Evolutionary conservation across 1,139 yeast species (phyloP), one percentile per base, ranked within the genome.

Genomic region (Diutina ranongensis): DNA sequence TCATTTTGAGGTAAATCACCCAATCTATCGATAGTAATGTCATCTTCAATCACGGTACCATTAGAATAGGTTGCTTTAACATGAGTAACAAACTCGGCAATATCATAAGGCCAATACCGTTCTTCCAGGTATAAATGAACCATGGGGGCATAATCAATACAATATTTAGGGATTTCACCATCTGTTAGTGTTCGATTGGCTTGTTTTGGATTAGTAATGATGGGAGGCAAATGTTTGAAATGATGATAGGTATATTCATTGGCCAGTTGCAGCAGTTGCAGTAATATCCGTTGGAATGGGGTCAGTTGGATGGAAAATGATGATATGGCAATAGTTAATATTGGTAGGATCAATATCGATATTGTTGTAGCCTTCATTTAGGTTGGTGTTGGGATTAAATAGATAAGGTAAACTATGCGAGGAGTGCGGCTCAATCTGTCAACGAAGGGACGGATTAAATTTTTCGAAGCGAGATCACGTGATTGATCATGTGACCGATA

Each of bases 121-220:
- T 92, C 98, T 58, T 92, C 98, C 1, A 94, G 81, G 64, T 89
- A 89, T 21, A 92, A 67, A 58, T 86, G 87, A 2, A 92, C 92
- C 47, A 80, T 63, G 0, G 98, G 97, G 3, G 92, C 78, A 58
- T 78, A 74, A 45, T 83, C 81, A 1, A 78, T 55, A 1, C 84
- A 83, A 60, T 80, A 92, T n/a, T 65, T 65, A 0, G 97, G 98
- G 3, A 89, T 72, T 47, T 74, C 78, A 0, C 86, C 86, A 41
- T 67, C 64, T 34, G 57, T 52, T 15, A 79, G 51, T 4, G 68
- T 63, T 35, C 66, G 54, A 50, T 70, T 59, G 31, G 57, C 51
- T 2, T 48, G 45, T n/a, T 51, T 51, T 1, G 76, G 75, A 34
- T 54, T 49, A 21, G 60, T 57, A 15, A 63, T 35, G 16, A 71